Percentiles rank a stretch among this genome's conserved stretches.
phyloP scores from a whole-genome alignment of 148 eudicot species.

The Fagopyrum homotropicum region DNA sequence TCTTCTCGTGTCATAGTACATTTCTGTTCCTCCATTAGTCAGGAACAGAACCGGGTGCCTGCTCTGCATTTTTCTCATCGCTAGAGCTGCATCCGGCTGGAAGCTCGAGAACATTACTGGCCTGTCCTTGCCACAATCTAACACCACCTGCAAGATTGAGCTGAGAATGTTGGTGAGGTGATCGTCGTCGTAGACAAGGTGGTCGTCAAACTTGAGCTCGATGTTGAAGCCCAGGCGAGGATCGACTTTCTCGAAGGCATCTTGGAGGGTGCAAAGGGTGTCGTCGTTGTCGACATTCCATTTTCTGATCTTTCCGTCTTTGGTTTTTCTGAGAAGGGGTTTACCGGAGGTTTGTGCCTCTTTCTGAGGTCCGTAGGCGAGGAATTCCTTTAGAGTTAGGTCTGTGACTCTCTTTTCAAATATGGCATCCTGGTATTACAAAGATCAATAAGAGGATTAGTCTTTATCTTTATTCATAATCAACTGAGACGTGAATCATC shows the following conservation, averaged over 20 bases:
- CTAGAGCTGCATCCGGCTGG: conserved; percentile 78
- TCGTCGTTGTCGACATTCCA: conserved; percentile 80
- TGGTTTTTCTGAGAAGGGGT: conserved; percentile 55
- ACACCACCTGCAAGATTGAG: conserved; percentile 55
- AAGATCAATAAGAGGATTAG: neutral
- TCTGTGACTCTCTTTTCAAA: conserved; percentile 73
- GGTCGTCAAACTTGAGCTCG: conserved; percentile 77
- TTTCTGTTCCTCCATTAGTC: conserved; percentile 66
- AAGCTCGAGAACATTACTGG: conserved; percentile 69
- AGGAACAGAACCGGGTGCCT: conserved; percentile 82
- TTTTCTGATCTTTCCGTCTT: conserved; percentile 53
- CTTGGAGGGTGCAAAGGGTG: conserved; percentile 60
- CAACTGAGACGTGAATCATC: neutral
- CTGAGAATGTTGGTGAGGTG: conserved; percentile 41
- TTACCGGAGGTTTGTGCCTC: conserved; percentile 38
- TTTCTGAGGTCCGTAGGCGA: conserved; percentile 64
- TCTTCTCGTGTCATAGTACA: conserved; percentile 59
- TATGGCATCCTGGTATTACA: conserved; percentile 42
- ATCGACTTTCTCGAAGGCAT: conserved; percentile 55
- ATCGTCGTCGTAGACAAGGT: conserved; percentile 51
- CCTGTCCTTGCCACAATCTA: conserved; percentile 53
- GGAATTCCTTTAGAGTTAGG: conserved; percentile 49
- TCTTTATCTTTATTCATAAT: neutral
- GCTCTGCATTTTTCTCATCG: conserved; percentile 53
- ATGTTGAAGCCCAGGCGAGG: conserved; percentile 78